Conservation (phyloP, 768 basidiomycete species). For the Agrocybe chaxingu region DNA sequence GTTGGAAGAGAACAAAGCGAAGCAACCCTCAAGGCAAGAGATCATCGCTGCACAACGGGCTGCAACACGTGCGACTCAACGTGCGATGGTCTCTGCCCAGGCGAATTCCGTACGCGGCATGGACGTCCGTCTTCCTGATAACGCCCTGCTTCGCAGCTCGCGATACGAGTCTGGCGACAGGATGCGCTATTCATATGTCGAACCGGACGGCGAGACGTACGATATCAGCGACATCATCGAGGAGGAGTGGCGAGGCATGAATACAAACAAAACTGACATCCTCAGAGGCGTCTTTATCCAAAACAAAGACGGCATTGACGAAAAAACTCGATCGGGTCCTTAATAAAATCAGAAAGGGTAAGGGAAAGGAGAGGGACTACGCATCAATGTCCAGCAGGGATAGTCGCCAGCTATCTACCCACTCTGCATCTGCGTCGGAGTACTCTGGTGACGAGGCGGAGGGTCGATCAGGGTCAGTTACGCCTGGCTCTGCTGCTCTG, state of each 20-base stretch:
- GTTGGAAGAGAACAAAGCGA: conserved; percentile 24
- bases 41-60: conserved; percentile 93
- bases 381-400: conserved; percentile 21
- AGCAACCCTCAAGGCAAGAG: conserved; percentile 67
- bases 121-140: conserved; percentile 84
- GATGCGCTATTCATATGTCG: conserved; percentile 93
- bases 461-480: conserved; percentile 37
- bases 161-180: conserved; percentile 66
- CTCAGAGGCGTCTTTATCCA: conserved; percentile 62
- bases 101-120: conserved; percentile 83
- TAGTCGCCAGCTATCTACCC: conserved; percentile 26
- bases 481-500: conserved; percentile 36
- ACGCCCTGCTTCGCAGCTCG: conserved; percentile 81
- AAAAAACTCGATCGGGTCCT: conserved; percentile 72
- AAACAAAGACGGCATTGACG: conserved; percentile 57
- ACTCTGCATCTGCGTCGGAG: conserved; percentile 46
- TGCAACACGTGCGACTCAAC: conserved; percentile 80
- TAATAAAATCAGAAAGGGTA: conserved; percentile 69
- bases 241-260: conserved; percentile 73
- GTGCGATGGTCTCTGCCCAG: conserved; percentile 78
- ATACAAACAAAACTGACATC: conserved; percentile 50
- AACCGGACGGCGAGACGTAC: conserved; percentile 84
- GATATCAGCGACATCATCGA: conserved; percentile 95
- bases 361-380: conserved; percentile 37
- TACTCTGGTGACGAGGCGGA: conserved; percentile 53